Evolutionary conservation across 139 green algal species (phyloP), one percentile per base, ranked within the genome.

Genomic region (Auxenochlorella pyrenoidosa): DNA sequence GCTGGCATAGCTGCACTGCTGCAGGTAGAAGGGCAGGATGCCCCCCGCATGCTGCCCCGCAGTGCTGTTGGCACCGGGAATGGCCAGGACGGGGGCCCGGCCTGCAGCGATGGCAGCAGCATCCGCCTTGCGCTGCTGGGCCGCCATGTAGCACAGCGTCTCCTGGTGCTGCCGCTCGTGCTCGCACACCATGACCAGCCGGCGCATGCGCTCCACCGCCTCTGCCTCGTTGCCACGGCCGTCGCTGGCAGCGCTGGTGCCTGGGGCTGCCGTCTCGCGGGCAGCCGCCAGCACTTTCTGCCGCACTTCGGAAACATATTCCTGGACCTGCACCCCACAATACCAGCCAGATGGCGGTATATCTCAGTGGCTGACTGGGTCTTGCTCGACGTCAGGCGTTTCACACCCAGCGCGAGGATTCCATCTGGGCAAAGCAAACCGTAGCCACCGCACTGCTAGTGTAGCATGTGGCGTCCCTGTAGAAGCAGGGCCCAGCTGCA

Each of bases 131-230:
- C 89, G 54, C 63, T 89, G 90, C 75, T 96, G 93, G 0, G 86
- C 87, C n/a, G 88, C 63, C 93, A 96, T 96, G 90, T 96, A 96
- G 40, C 79, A 87, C 36, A 96, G 77, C 0, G 93, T 96, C 58
- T 96, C 93, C 32, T 92, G 79, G 36, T 95, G 93, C 93, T 95
- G 94, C 24, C 82, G 51, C 43, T 95, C 92, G 71, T 95, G 92
- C 32, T 90, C 86, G 15, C 87, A n/a, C n/a, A 60, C 47, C 47
- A 68, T 30, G 47, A 36, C 30, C 79, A 84, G 32, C 21, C 34
- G 87, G 66, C 95, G 93, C 93, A 96, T 96, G 40, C 82, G 66
- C 58, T 95, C 93, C 68, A 38, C 75, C 8, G 28, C 51, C 3
- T n/a, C 40, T 12, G 54, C 36, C 44, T 40, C 34, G 36, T 24